A percentile compares a stretch with the other conserved stretches of the same genome.
Evolutionary conservation across 2,329 filamentous ascomycete genomes (phyloP).

Genomic region (Penicillium sp.): DNA sequence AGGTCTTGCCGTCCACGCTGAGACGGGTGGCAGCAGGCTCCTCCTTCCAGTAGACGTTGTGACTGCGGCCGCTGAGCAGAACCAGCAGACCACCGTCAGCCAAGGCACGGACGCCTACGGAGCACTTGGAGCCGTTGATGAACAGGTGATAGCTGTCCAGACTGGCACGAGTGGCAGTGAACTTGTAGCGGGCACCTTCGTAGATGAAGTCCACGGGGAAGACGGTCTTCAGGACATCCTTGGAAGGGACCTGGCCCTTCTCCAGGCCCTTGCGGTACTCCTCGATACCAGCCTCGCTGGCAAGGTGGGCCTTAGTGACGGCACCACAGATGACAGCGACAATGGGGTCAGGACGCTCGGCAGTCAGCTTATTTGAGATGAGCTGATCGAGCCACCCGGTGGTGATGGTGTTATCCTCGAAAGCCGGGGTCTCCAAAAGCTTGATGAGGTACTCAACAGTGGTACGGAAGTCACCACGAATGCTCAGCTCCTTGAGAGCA

Average conservation of each 20-base stretch:
- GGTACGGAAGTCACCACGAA: conserved; percentile 98
- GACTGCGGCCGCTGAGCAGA: conserved; percentile 84
- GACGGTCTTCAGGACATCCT: conserved; percentile 95
- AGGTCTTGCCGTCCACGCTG: conserved; percentile 97
- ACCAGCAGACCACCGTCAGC: conserved; percentile 92
- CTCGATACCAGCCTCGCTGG: conserved; percentile 82
- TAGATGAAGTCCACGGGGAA: conserved; percentile 99
- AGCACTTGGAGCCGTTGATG: conserved; percentile 97
- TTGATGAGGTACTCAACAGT: conserved; percentile 99
- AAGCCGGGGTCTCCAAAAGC: conserved; percentile 94
- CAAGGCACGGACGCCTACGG: conserved; percentile 86
- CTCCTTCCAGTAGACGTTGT: conserved; percentile 99
- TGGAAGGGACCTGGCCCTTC: conserved; percentile 95
- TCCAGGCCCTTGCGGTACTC: conserved; percentile 88
- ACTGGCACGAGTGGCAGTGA: conserved; percentile 91
- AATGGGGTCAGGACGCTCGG: conserved; percentile 89
- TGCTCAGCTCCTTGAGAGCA: conserved; percentile 96
- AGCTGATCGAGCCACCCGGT: conserved; percentile 98
- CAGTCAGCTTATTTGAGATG: conserved; percentile 95
- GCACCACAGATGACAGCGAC: conserved; percentile 95
- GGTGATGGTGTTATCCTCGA: conserved; percentile 98
- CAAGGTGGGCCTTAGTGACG: conserved; percentile 88
- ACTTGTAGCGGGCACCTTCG: conserved; percentile 94
- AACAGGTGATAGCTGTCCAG: conserved; percentile 94
- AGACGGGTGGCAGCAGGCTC: conserved; percentile 93